Conservation (phyloP, 2,329 filamentous ascomycete genomes). For the Pseudogymnoascus sp. region DNA sequence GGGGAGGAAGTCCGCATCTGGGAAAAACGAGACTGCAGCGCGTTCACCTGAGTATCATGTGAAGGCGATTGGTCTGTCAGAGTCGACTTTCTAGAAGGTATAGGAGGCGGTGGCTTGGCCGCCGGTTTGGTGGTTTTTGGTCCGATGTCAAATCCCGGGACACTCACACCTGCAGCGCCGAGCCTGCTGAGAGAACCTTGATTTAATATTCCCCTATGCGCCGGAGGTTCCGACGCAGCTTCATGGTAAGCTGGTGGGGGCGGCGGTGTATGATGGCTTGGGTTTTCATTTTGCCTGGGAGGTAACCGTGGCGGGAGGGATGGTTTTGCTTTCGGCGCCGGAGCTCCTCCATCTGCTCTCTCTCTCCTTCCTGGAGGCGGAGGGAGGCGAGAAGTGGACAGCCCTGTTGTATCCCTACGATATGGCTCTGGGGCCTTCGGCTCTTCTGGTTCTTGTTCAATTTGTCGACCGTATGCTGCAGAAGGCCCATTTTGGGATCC, state of each 20-base stretch:
- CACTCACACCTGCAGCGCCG: constrained; percentile 54
- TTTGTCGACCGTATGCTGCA: background rate
- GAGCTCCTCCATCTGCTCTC: constrained; percentile 21
- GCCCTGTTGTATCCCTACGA: constrained; percentile 52
- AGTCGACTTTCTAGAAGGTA: constrained; percentile 17
- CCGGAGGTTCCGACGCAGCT: constrained; percentile 21
- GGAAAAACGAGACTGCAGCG: constrained; percentile 31
- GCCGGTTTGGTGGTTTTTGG: constrained; percentile 25
- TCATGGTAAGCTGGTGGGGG: constrained; percentile 33
- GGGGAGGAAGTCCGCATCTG: constrained; percentile 27
- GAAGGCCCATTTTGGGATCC: background rate
- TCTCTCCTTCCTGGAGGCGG: constrained; percentile 47
- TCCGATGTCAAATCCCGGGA: constrained; percentile 59
- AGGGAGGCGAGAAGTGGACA: constrained; percentile 51
- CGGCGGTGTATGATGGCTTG: constrained; percentile 27
- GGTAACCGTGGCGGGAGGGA: constrained; percentile 54
- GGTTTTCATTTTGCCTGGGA: constrained; percentile 34
- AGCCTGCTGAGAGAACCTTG: constrained; percentile 48
- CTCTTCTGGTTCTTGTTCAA: constrained; percentile 24
- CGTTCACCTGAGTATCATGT: constrained; percentile 24
- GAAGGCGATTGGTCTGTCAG: constrained; percentile 13
- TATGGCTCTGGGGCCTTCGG: constrained; percentile 46
- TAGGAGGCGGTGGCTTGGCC: constrained; percentile 28
- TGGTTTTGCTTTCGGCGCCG: constrained; percentile 22
- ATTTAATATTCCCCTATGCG: constrained; percentile 28